phyloP scores from a whole-genome alignment of 768 basidiomycete species.

The Auricularia cornea region DNA sequence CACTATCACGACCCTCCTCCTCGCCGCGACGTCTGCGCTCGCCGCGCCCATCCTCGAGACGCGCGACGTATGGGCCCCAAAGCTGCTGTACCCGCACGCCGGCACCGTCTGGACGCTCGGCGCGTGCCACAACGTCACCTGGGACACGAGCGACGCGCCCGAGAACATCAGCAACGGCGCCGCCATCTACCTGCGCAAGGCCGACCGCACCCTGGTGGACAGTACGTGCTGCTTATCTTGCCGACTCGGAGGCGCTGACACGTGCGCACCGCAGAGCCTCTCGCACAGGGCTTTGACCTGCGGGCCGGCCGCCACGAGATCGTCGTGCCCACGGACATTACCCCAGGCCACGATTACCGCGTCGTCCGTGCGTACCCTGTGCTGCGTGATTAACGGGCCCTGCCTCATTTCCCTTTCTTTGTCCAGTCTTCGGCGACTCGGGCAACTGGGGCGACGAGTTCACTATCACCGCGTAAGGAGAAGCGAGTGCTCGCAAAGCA shows the following conservation, averaged over 20 bases:
- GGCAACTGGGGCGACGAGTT: slow-evolving; percentile 22
- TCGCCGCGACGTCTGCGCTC: background rate
- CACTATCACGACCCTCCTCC: background rate
- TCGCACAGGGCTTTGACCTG: background rate
- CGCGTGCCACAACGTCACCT: slow-evolving; percentile 17
- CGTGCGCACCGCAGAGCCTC: background rate
- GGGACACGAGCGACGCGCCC: slow-evolving; percentile 8
- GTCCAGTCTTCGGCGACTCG: slow-evolving; percentile 27
- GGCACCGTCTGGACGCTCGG: slow-evolving; percentile 19
- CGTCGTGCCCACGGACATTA: background rate
- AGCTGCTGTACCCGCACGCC: slow-evolving; percentile 14
- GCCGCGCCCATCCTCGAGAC: background rate
- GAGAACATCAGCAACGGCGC: slow-evolving; percentile 18
- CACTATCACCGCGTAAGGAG: slow-evolving; percentile 13
- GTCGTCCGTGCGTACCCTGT: background rate
- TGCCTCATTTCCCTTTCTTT: background rate
- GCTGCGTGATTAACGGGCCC: background rate
- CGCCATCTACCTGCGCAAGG: background rate
- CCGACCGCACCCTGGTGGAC: background rate
- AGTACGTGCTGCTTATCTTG: background rate
- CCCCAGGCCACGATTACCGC: background rate
- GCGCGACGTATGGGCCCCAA: slow-evolving; percentile 22
- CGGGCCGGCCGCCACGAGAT: background rate
- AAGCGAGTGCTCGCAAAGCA: background rate
- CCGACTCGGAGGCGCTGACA: background rate